Base-by-base conservation (phyloP, 495 filamentous ascomycete genomes). In the Elaphomyces granulatus region DNA sequence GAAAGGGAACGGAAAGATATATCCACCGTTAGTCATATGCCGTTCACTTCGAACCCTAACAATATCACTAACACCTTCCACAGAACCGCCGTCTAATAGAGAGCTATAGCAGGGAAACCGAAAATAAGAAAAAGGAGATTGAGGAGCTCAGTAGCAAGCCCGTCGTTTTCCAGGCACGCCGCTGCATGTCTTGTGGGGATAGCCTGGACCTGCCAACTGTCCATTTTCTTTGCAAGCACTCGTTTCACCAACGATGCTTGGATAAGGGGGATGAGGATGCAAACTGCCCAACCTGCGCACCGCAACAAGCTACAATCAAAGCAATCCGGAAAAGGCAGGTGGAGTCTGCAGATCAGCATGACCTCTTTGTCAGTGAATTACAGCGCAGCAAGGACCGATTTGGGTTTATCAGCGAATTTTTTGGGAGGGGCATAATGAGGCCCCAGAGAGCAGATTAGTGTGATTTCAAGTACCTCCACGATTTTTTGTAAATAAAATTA, bases 161-260 rank as follows among this genome's bases (percentile, higher is more conserved):
- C 0, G 73, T 75, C 21, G 79, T 84, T n/a, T 96, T 96, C 67
- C 80, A 90, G 56, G 76, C 83, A 1, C 85, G 83, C 32, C 71
- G 92, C 10, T 98, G 90, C 53, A 76, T 77, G 28, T 75, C 78
- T 30, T 98, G 90, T 51, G 73, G 75, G 14, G 63, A 70, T 36
- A 66, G 69, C 34, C 68, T 95, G 18, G 85, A 94, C 46, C 64
- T 95, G 26, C 90, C 90, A 2, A 80, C 75, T 0, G 87, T 96
- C 34, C 90, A 98, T 56, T 98, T 96, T 57, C 60, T 96, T 48
- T 98, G 90, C 68, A 90, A 86, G 54, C 90, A 98, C 54, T 85
- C 78, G 33, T 98, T 93, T 68, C 90, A 98, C 54, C 81, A 92
- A 59, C 70, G 82, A 19, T 94, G 85, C 60, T 66, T 92, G 37